Percentiles rank a stretch among this genome's conserved stretches.
These are phyloP conservation scores for Geoglossum glabrum DNA, from an alignment of 495 filamentous ascomycete species.

Conservation along the genomic window DNA sequence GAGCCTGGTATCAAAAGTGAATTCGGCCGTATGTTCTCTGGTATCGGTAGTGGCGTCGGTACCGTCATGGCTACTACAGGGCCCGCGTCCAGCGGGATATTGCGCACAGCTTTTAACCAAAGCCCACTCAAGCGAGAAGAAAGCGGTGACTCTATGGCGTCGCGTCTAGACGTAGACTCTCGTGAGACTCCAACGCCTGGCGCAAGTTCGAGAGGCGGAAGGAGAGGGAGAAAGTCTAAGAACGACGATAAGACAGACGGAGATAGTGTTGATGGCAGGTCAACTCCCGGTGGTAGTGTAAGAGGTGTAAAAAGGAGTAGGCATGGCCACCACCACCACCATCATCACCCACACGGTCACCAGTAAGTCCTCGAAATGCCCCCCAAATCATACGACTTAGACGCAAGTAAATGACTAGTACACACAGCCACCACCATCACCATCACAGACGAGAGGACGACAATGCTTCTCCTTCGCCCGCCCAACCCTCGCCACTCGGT, in stretches of 20 bases:
- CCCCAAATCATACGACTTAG: not conserved
- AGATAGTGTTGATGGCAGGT: constrained; percentile 35
- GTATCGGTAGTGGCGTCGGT: constrained; percentile 70
- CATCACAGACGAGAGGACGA: constrained; percentile 52
- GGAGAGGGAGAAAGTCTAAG: constrained; percentile 31
- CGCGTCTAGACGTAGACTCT: constrained; percentile 16
- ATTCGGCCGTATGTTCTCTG: constrained; percentile 77
- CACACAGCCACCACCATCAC: constrained; percentile 48
- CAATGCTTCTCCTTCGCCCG: constrained; percentile 17
- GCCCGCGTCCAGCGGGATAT: not conserved
- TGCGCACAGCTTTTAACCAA: constrained; percentile 29
- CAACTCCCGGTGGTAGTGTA: constrained; percentile 55
- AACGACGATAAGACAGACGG: constrained; percentile 40
- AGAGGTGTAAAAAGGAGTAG: constrained; percentile 52
- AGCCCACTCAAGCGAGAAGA: constrained; percentile 24
- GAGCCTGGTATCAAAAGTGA: constrained; percentile 81
- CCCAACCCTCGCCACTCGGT: constrained; percentile 12
- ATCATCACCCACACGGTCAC: constrained; percentile 20
- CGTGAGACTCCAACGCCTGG: constrained; percentile 15
- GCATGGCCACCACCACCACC: constrained; percentile 24
- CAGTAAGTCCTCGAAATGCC: constrained; percentile 20
- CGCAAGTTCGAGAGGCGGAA: constrained; percentile 32
- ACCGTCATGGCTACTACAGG: constrained; percentile 33
- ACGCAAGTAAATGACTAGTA: not conserved
- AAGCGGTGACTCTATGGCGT: not conserved